A percentile compares a stretch with the other conserved stretches of the same genome.
These are phyloP conservation scores for Pinus taeda DNA, from an alignment of 75 land plant genomes.

Conservation along the genomic window DNA sequence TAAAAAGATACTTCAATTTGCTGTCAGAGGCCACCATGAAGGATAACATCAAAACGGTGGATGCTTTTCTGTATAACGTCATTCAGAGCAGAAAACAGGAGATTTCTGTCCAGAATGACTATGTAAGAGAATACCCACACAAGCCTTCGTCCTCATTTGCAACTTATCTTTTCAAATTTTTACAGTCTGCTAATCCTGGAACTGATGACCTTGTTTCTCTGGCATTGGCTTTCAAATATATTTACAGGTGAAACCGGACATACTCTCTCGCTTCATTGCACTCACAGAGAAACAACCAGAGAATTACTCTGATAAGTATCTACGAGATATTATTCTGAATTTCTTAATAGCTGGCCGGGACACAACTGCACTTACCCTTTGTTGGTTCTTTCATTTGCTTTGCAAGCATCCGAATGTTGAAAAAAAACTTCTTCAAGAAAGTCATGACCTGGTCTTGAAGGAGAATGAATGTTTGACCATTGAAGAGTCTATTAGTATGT, in stretches of 20 bases:
- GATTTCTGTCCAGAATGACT: constrained; percentile 5
- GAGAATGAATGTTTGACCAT: neutral
- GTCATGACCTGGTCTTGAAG: constrained; percentile 3
- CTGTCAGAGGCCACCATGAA: constrained; percentile 46
- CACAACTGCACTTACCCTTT: constrained; percentile 72
- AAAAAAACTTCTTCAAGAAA: constrained; percentile 28
- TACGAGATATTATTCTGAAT: constrained; percentile 65
- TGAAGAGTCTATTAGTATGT: neutral
- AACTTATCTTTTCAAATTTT: neutral
- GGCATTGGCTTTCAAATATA: neutral
- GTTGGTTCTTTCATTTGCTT: constrained; percentile 78
- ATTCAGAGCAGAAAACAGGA: constrained; percentile 26
- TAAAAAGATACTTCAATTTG: constrained; percentile 42
- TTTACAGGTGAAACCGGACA: constrained; percentile 42
- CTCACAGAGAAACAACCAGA: constrained; percentile 35
- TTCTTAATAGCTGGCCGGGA: constrained; percentile 81
- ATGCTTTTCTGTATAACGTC: constrained; percentile 41
- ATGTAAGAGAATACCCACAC: constrained; percentile 6
- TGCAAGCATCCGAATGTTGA: constrained; percentile 61
- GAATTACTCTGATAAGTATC: constrained; percentile 21
- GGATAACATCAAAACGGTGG: constrained; percentile 27
- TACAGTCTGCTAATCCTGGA: neutral
- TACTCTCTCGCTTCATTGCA: constrained; percentile 64
- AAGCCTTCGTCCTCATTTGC: neutral
- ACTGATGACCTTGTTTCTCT: neutral